Base-by-base conservation (phyloP, 2,329 filamentous ascomycete genomes). In the Domatiomyces catenatus region DNA sequence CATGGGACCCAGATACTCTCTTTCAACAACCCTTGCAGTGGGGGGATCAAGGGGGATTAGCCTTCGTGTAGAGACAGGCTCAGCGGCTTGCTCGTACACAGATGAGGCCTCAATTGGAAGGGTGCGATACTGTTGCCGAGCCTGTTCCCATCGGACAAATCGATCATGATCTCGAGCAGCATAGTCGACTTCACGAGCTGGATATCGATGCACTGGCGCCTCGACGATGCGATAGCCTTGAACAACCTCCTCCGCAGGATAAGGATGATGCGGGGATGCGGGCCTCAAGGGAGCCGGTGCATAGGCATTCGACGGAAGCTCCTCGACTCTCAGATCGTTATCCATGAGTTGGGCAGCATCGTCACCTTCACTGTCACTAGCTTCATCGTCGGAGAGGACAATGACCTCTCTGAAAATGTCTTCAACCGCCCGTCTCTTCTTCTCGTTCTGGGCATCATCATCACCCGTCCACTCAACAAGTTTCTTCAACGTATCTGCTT, bases 381-480 rank as follows among this genome's bases (percentile, higher is more conserved):
- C 74, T 49, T 80, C 75, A 57, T 79, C 76, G 59, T 80, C 76
- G 49, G 78, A 77, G 50, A 81, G 75, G 49, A 81, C 73, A 57
- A 82, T 80, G 52, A 80, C 75, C 62, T 82, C 79, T 47, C 76
- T 74, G 49, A 81, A 76, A 26, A 79, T 75, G 57, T 81, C 77
- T 60, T 81, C 77, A 19, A 80, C 66, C 48, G 76, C 75, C 44
- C 68, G 67, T 48, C 67, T 67, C 24, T 69, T 66, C 49, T 75
- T 74, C 47, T 69, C 67, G 46, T 68, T 68, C 26, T 68, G 73
- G 66, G 62, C 71, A 54, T 76, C 73, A 59, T 75, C 71, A 61
- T 81, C 76, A 46, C 78, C 79, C 52, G 77, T 71, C 79, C 79
- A 83, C 61, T 78, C 72, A 48, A 78, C 72, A 44, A 83, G 65